Base-by-base conservation (phyloP, 768 basidiomycete species). In the Tylopilus rubrobrunneus region DNA sequence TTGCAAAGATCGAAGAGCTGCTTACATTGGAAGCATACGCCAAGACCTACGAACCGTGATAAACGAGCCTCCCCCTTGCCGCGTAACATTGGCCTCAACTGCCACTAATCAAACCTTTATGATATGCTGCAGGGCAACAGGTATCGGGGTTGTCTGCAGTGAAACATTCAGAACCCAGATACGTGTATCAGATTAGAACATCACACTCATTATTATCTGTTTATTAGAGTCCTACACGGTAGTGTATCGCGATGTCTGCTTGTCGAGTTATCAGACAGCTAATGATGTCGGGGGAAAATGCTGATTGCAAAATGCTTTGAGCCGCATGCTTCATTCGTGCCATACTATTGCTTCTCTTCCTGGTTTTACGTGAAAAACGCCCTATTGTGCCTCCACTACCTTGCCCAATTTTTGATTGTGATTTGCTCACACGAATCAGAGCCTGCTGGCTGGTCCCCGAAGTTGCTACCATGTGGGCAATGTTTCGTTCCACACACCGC, bases 11-110 rank as follows among this genome's bases (percentile, higher is more conserved):
- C 58, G 83, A 93, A 6, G 66, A 67, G 5, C 77, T 99, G 31
- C 73, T 99, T 71, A 79, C 79, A 8, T 81, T 79, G 53, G 86
- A 90, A 45, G 83, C 78, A n/a, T 99, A 99, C 76, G 75, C 78
- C 68, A 68, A 74, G 46, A 78, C 77, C 62, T 83, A 81, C 63
- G 79, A 83, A 55, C 60, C 69, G 4, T 71, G 72, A 74, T 34
- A 28, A 42, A 27, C 3, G 31, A 31, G 31, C 4, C 11, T 11
- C 12, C 6, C 36, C 36, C 34, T 15, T 34, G 25, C 2, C 11
- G 7, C 12, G 36, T 17, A 37, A 5, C 15, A 37, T 17, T 56
- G 68, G 62, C 68, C 40, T 66, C 60, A 58, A 70, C 62, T 56
- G 62, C 58, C 64, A 53, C 52, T 53, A 31, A 29, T 45, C 48